phyloP scores from a whole-genome alignment of 2,329 filamentous ascomycete species.

The Tolypocladium tropicale region DNA sequence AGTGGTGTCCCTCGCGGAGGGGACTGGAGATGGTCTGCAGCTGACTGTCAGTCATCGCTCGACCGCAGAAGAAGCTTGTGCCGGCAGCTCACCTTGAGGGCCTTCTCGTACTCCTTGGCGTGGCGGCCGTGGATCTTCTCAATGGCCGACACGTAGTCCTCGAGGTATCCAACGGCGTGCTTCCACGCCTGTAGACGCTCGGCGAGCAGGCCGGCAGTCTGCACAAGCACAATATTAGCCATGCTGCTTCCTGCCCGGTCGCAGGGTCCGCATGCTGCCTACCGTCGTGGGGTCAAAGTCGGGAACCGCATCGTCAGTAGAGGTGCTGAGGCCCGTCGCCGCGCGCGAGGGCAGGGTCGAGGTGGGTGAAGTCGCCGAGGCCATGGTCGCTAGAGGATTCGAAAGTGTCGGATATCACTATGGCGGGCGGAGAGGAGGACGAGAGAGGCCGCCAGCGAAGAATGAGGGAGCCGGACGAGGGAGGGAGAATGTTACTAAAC shows the following conservation, averaged over 20 bases:
- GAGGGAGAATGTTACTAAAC: not conserved
- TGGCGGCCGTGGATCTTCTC: conserved; percentile 80
- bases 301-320: conserved; percentile 48
- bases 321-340: conserved; percentile 31
- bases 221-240: not conserved
- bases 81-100: conserved; percentile 57
- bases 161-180: conserved; percentile 81
- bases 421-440: not conserved
- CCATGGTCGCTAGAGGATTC: conserved; percentile 9
- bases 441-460: not conserved
- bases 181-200: conserved; percentile 94
- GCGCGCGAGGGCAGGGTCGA: conserved; percentile 34
- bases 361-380: conserved; percentile 18
- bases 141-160: conserved; percentile 77
- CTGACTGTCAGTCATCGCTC: not conserved
- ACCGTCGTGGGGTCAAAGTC: conserved; percentile 49
- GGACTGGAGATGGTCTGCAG: conserved; percentile 73
- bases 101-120: conserved; percentile 90
- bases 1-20: conserved; percentile 83
- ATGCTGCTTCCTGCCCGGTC: not conserved
- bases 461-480: not conserved
- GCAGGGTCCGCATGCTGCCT: conserved; percentile 16
- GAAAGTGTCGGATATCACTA: not conserved
- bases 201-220: conserved; percentile 71
- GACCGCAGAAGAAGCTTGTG: accelerated